A percentile compares a stretch with the other conserved stretches of the same genome.
phyloP scores from a whole-genome alignment of 2,329 filamentous ascomycete genomes.

The Exutisphaerella laricina region DNA sequence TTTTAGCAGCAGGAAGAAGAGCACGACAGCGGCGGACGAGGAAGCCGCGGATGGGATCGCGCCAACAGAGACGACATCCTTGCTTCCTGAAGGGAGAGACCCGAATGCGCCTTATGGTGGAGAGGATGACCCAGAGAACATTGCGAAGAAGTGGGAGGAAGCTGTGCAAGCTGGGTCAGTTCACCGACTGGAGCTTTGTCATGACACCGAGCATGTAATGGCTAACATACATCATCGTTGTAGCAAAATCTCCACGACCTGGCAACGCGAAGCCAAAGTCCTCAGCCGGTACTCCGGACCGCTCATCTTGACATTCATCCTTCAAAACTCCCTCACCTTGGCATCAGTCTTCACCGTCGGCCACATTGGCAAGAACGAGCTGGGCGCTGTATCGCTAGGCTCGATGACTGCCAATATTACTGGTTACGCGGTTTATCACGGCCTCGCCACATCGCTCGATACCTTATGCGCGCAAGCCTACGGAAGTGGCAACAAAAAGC shows the following conservation, averaged over 20 bases:
- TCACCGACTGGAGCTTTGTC: no score
- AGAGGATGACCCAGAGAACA: constrained; percentile 48
- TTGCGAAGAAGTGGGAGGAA: constrained; percentile 76
- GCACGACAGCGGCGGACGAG: constrained; percentile 24
- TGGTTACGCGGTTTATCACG: constrained; percentile 45
- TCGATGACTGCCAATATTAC: constrained; percentile 48
- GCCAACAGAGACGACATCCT: constrained; percentile 43
- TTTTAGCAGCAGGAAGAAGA: constrained; percentile 29
- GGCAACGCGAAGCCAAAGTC: constrained; percentile 83
- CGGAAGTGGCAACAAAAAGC: constrained; percentile 79
- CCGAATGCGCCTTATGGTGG: constrained; percentile 39
- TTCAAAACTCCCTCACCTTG: constrained; percentile 46
- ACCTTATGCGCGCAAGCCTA: constrained; percentile 93
- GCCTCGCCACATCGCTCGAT: constrained; percentile 84
- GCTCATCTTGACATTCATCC: constrained; percentile 44
- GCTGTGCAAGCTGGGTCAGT: constrained; percentile 73
- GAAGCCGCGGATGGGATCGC: constrained; percentile 7
- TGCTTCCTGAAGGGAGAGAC: constrained; percentile 35
- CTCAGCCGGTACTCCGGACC: constrained; percentile 48
- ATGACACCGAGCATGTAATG: no score
- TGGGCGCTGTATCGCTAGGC: constrained; percentile 45
- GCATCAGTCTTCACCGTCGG: constrained; percentile 47
- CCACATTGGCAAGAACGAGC: constrained; percentile 45
- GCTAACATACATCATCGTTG: no score
- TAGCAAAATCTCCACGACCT: constrained; percentile 84